phyloP scores from a whole-genome alignment of 1,139 yeast genomes.

The Scheffersomyces parashehatae region DNA sequence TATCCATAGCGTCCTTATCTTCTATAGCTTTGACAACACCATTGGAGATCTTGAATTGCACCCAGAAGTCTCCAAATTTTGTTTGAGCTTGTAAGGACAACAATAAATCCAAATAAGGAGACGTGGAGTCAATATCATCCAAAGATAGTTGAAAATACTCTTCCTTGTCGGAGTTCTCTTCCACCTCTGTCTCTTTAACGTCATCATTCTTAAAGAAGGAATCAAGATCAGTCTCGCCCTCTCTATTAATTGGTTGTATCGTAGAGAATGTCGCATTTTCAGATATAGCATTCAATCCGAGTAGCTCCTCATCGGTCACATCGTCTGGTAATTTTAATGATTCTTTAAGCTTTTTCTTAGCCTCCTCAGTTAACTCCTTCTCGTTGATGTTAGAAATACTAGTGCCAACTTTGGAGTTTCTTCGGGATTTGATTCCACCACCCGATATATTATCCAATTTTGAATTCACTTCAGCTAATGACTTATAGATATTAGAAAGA shows the following conservation, averaged over 20 bases:
- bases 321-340: conserved; percentile 38
- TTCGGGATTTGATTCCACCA: conserved; percentile 6
- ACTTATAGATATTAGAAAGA: conserved; percentile 21
- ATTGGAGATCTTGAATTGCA: conserved; percentile 29
- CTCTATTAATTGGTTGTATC: conserved; percentile 17
- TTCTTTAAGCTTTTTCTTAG: conserved; percentile 33
- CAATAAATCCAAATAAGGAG: conserved; percentile 21
- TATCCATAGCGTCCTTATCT: conserved; percentile 22
- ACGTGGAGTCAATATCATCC: conserved; percentile 25
- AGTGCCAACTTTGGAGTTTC: conserved; percentile 8
- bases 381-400: conserved; percentile 2
- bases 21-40: conserved; percentile 22
- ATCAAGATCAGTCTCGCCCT: conserved; percentile 22
- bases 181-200: conserved; percentile 4
- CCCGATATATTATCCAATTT: neutral
- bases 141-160: conserved; percentile 22
- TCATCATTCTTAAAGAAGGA: conserved; percentile 20
- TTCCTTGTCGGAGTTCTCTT: conserved; percentile 7
- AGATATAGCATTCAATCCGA: conserved; percentile 35
- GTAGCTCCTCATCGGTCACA: conserved; percentile 42
- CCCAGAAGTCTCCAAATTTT: conserved; percentile 12
- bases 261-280: conserved; percentile 21
- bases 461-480: neutral
- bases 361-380: conserved; percentile 19
- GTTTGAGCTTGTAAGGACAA: conserved; percentile 24